Evolutionary conservation across 2,329 filamentous ascomycete species (phyloP), one percentile per base, ranked within the genome.

Genomic region (Phyllosticta ampelicida): DNA sequence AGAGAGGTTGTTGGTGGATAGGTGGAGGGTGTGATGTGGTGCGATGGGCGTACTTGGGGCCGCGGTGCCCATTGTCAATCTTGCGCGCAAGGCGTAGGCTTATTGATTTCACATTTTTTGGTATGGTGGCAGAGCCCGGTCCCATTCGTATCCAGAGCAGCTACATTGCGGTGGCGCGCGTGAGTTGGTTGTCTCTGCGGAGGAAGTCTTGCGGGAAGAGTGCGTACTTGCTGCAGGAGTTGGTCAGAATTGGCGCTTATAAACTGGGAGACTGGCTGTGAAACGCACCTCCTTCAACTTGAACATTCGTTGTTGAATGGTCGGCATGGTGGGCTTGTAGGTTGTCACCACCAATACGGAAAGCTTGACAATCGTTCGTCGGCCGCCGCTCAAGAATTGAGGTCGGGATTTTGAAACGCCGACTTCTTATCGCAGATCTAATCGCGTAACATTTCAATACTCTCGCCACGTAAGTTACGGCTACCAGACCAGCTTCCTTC

Each of bases 91-190:
- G 90, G 66, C 88, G 82, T 74, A 94, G 73, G 69, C 89, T 84
- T 76, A 94, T 85, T 69, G 83, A 80, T 51, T 85, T 84, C 56
- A 95, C 82, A 67, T 89, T 83, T 28, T 84, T 78, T 0, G 92
- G 90, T 21, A 99, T 79, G 63, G 89, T 77, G 19, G 89, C 86
- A 50, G 94, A 90, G 59, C 92, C 94, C 28, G 88, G 86, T 60
- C 92, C 94, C 70, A 87, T 79, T 70, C 86, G 84, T 73, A 97
- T 78, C 67, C 79, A 77, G 63, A 94, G 79, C 55, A 95, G 77
- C 87, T 94, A 70, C 61, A 26, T 21, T 26, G n/a, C 50, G 59
- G 19, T n/a, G 16, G 49, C 49, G 49, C 49, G 49, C 49, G 49
- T 51, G 49, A 44, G 49, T 51, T 10, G 49, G n/a, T 10, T 6